These are phyloP conservation scores for Arxiozyma telluris DNA, from an alignment of 1,139 yeast genomes.

Conservation along the genomic window DNA sequence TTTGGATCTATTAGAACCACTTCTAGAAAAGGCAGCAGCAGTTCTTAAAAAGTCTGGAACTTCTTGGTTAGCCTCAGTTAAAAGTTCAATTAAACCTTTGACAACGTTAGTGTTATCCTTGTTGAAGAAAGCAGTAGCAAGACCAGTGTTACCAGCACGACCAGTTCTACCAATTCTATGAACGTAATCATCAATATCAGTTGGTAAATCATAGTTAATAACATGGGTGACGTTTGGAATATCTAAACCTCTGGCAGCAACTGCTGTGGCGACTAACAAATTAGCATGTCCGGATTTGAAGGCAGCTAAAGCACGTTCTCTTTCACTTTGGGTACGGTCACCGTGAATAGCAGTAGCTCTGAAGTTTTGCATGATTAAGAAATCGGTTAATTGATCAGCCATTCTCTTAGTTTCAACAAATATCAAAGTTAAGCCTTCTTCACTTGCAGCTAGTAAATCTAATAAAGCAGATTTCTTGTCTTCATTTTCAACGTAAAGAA, in stretches of 20 bases:
- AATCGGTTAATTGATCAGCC: conserved; percentile 95
- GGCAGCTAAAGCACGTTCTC: conserved; percentile 83
- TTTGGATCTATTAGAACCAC: conserved; percentile 52
- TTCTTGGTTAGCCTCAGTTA: conserved; percentile 95
- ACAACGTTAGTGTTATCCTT: conserved; percentile 87
- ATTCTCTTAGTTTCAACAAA: conserved; percentile 97
- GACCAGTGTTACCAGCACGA: conserved; percentile 99
- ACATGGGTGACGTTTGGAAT: conserved; percentile 98
- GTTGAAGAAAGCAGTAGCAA: conserved; percentile 96
- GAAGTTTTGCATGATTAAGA: conserved; percentile 77
- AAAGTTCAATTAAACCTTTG: conserved; percentile 78
- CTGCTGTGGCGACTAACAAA: conserved; percentile 82
- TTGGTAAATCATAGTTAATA: conserved; percentile 91
- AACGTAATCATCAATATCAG: conserved; percentile 95
- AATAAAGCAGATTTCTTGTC: conserved; percentile 89
- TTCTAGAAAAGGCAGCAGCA: conserved; percentile 68
- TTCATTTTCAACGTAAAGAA: conserved; percentile 86
- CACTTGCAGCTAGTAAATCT: conserved; percentile 75
- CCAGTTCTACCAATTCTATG: conserved; percentile 99
- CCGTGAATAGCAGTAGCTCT: conserved; percentile 99
- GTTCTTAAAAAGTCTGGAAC: conserved; percentile 80
- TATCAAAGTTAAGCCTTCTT: conserved; percentile 76
- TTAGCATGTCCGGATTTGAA: conserved; percentile 54
- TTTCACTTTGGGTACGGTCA: conserved; percentile 95
- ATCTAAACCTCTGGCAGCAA: conserved; percentile 96